These are phyloP conservation scores for Plasmodium cynomolgi DNA, from an alignment of 169 alveolate genomes.

Conservation along the genomic window DNA sequence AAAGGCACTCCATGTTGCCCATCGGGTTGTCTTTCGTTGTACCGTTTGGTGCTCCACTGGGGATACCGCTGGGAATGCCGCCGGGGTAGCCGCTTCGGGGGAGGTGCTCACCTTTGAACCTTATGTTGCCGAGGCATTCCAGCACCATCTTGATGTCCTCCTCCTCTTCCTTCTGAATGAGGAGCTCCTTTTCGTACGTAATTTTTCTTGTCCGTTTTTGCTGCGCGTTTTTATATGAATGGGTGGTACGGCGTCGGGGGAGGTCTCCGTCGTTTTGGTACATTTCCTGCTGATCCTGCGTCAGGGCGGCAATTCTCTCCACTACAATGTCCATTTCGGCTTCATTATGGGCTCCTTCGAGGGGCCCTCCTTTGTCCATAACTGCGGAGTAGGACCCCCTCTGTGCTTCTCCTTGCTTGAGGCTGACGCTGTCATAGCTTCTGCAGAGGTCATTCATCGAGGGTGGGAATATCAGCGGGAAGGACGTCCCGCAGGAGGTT, in stretches of 20 bases:
- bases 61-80: no score
- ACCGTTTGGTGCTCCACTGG: neutral
- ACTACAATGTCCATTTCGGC: neutral
- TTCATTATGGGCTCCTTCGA: neutral
- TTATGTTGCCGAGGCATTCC: conserved; percentile 73
- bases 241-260: neutral
- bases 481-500: neutral
- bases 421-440: neutral
- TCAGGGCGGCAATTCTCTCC: neutral
- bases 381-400: neutral
- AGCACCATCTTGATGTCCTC: conserved; percentile 65
- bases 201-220: neutral
- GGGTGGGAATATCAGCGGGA: neutral
- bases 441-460: neutral
- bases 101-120: conserved; percentile 8
- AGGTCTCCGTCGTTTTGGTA: neutral
- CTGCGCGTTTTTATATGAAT: neutral
- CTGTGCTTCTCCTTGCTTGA: neutral
- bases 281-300: neutral
- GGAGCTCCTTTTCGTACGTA: conserved; percentile 15
- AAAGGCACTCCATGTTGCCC: neutral
- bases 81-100: neutral
- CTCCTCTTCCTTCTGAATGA: conserved; percentile 59
- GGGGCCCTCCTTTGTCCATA: neutral
- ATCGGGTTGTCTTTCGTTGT: neutral